These are phyloP conservation scores for Daedaleopsis nitida DNA, from an alignment of 768 basidiomycete genomes.

Conservation along the genomic window DNA sequence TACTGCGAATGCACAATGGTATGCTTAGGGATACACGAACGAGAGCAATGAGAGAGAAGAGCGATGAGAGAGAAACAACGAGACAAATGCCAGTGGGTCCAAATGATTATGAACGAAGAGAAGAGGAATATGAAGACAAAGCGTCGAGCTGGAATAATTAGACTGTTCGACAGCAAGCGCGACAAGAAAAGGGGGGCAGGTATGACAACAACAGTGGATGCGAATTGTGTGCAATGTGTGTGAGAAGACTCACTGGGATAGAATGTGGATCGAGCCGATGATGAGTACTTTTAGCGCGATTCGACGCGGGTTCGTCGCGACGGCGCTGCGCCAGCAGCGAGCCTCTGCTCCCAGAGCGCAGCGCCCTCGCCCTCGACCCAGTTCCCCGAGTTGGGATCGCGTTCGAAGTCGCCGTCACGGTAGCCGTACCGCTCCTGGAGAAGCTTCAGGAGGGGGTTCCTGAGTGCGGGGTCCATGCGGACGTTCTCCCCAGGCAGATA, in stretches of 20 bases:
- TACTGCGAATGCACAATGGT: conserved; percentile 1
- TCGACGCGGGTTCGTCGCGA: conserved; percentile 14
- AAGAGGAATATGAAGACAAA: conserved; percentile 1
- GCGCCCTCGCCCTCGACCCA: conserved; percentile 74
- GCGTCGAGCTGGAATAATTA: conserved; percentile 12
- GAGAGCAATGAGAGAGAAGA: not conserved
- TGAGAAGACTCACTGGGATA: not conserved
- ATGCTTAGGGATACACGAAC: conserved; percentile 17
- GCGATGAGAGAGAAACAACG: conserved; percentile 1
- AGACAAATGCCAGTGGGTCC: conserved; percentile 6
- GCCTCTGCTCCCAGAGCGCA: conserved; percentile 60
- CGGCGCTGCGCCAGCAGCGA: conserved; percentile 25
- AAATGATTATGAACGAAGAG: conserved; percentile 5
- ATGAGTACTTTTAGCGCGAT: not conserved
- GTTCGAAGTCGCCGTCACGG: conserved; percentile 85
- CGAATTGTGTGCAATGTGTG: conserved; percentile 2
- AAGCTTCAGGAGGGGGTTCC: conserved; percentile 76
- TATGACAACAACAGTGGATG: conserved; percentile 12
- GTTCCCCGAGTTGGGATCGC: conserved; percentile 58
- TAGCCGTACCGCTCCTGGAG: conserved; percentile 76
- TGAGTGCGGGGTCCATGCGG: conserved; percentile 85
- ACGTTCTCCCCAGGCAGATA: conserved; percentile 84
- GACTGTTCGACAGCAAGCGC: conserved; percentile 1
- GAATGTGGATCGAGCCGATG: conserved; percentile 6
- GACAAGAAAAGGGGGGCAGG: not conserved